Evolutionary conservation across 345 rosid species (phyloP), one percentile per base, ranked within the genome.

Genomic region (Heritiera fomes): DNA sequence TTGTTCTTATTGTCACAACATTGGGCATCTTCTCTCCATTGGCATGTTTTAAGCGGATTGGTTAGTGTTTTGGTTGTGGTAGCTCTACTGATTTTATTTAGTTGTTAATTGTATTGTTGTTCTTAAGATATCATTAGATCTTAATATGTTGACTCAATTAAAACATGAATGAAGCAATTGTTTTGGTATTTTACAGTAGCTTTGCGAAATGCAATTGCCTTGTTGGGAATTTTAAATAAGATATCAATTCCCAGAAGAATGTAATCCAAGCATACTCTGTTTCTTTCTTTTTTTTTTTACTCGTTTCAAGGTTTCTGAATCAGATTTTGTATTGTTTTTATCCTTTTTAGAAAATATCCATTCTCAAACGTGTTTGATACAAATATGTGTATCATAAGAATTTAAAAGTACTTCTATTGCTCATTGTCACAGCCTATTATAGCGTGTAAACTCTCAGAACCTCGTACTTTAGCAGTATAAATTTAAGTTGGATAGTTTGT

Each of bases 31-130:
- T 96, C 85, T 85, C 91, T 87, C 98, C 98, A 8, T 84, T 94
- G 79, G 93, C 95, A 15, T 89, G 92, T 80, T 88, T 92, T 71
- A 96, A 89, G 83, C 85, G 97, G 59, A 89, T 96, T 76, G 95
- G 99, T 94, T 80, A 79, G 90, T 82, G 40, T 61, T 73, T 12
- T 71, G 40, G 10, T 34, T 72, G 47, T 72, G 49, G 56, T 74
- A 46, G 12, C 65, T 77, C 5, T 28, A 7, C 40, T 7, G 40
- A 28, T 30, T 17, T 18, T 12, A 47, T 46, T 8, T 23, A n/a
- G 9, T 30, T 2, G 2, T 23, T 23, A 17, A 40, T 75, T 20
- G 40, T 30, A 23, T 23, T 23, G 28, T 52, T 53, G 75, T 72
- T 50, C 60, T 50, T 32, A 43, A 32, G 3, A 28, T 14, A 9